Evolutionary conservation across 2,329 filamentous ascomycete genomes (phyloP).

Genomic region (Botrytis porri): DNA sequence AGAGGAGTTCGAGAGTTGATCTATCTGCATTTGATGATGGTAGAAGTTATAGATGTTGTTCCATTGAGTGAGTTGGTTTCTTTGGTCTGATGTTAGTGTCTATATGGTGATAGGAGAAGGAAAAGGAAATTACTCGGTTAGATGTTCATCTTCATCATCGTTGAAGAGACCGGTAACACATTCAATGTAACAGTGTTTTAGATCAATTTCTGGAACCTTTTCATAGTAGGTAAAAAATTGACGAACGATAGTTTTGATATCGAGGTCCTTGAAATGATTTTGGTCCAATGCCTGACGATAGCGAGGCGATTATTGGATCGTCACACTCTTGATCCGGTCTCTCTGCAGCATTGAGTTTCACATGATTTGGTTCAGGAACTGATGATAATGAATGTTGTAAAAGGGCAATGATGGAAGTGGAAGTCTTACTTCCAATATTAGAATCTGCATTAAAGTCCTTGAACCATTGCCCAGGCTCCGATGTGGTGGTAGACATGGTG

Average conservation of each 20-base stretch:
- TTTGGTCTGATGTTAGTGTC: not conserved
- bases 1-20: not conserved
- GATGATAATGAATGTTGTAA: not conserved
- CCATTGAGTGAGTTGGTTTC: not conserved
- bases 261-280: not conserved
- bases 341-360: not conserved
- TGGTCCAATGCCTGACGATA: not conserved
- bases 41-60: not conserved
- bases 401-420: not conserved
- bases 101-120: not conserved
- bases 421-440: not conserved
- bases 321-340: not conserved
- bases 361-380: not conserved
- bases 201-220: not conserved
- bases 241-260: not conserved
- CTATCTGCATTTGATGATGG: not conserved
- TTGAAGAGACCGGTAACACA: not conserved
- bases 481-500: constrained; percentile 17
- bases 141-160: not conserved
- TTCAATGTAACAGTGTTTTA: not conserved
- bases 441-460: not conserved
- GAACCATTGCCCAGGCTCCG: constrained; percentile 20
- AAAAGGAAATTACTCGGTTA: not conserved
- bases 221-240: too few relatives aligned
- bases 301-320: not conserved